Percentiles rank a stretch among this genome's conserved stretches.
Evolutionary conservation across 495 filamentous ascomycete species (phyloP).

Genomic region (Trichoderma asperelloides): DNA sequence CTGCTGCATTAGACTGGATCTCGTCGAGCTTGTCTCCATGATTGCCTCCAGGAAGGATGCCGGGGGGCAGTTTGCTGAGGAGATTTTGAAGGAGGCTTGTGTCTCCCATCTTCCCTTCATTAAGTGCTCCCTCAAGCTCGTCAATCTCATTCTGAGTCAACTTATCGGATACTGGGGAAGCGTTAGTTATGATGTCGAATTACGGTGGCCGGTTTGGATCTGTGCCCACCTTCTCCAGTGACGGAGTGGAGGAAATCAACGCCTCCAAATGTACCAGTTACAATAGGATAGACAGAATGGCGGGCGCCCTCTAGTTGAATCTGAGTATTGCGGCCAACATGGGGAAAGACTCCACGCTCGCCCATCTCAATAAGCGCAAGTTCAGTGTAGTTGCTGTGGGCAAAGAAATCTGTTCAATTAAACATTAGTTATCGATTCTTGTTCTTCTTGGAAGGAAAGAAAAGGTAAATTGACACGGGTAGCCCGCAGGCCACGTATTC

Average conservation of each 20-base stretch:
- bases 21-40: constrained; percentile 48
- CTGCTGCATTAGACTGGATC: constrained; percentile 56
- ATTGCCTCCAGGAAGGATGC: constrained; percentile 62
- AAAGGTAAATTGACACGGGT: background rate
- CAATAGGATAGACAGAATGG: constrained; percentile 59
- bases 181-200: background rate
- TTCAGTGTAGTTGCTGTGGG: constrained; percentile 86
- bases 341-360: constrained; percentile 70
- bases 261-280: constrained; percentile 88
- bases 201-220: background rate
- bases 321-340: constrained; percentile 64
- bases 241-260: constrained; percentile 83
- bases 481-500: too few relatives aligned
- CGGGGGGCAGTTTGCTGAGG: constrained; percentile 66
- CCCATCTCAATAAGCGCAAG: constrained; percentile 78
- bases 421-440: constrained; percentile 11
- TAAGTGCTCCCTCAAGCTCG: constrained; percentile 67
- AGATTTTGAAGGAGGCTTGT: constrained; percentile 65
- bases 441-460: background rate
- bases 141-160: constrained; percentile 78
- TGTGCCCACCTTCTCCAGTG: constrained; percentile 54
- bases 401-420: constrained; percentile 56
- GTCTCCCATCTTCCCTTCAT: constrained; percentile 44
- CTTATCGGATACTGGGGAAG: constrained; percentile 62
- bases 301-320: constrained; percentile 56